A percentile compares a stretch with the other conserved stretches of the same genome.
phyloP scores from a whole-genome alignment of 2,329 filamentous ascomycete genomes.

The Alternaria triticina region DNA sequence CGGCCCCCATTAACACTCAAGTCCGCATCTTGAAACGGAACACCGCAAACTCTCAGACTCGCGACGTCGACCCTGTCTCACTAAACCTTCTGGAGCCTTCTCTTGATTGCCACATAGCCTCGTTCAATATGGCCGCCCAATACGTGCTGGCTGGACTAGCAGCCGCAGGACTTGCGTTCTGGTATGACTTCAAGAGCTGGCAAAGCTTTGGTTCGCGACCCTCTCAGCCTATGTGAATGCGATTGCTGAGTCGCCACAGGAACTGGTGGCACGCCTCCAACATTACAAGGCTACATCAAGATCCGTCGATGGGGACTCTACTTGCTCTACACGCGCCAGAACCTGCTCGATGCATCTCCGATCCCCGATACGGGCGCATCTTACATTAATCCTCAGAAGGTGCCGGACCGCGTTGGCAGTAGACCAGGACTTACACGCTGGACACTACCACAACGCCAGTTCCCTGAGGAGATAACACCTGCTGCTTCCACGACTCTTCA shows the following conservation, averaged over 20 bases:
- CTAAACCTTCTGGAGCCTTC: neutral
- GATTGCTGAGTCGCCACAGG: constrained; percentile 22
- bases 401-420: constrained; percentile 26
- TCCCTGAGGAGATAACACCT: constrained; percentile 27
- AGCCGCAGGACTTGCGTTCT: constrained; percentile 21
- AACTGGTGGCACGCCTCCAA: constrained; percentile 42
- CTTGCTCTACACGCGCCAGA: constrained; percentile 30
- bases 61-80: neutral
- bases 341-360: constrained; percentile 32
- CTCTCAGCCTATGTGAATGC: neutral
- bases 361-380: constrained; percentile 30
- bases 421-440: constrained; percentile 34
- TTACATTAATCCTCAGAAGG: constrained; percentile 30
- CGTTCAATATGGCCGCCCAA: constrained; percentile 3
- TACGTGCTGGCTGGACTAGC: constrained; percentile 19
- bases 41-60: neutral
- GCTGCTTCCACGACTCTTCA: constrained; percentile 22
- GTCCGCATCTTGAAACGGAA: neutral
- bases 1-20: neutral
- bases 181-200: constrained; percentile 35
- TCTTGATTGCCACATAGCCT: neutral
- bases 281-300: constrained; percentile 37
- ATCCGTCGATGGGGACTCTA: constrained; percentile 40
- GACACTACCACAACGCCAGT: constrained; percentile 42
- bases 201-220: constrained; percentile 21